Percentiles rank a stretch among this genome's conserved stretches.
Conservation (phyloP, 345 rosid species). For the Hibiscus trionum region DNA sequence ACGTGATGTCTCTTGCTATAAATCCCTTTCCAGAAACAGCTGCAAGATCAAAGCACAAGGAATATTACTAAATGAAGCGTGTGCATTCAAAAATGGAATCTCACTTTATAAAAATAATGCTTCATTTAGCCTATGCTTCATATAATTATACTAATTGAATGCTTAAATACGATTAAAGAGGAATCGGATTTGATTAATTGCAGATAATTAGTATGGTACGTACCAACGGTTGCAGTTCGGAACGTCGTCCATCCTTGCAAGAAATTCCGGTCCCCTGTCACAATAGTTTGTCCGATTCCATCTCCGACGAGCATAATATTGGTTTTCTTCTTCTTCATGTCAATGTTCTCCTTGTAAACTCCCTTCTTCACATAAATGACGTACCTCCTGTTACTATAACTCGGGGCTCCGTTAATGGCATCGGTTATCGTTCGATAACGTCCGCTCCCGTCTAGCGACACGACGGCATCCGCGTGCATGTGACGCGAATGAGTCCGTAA, state of each 20-base stretch:
- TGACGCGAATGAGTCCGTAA: constrained; percentile 17
- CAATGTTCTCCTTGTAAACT: constrained; percentile 68
- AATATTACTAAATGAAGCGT: constrained; percentile 4
- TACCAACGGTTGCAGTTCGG: constrained; percentile 90
- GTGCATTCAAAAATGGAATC: constrained; percentile 4
- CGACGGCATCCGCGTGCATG: constrained; percentile 41
- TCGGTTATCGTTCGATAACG: constrained; percentile 54
- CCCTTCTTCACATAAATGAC: constrained; percentile 67
- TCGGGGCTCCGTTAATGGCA: constrained; percentile 64
- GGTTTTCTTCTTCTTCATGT: constrained; percentile 61
- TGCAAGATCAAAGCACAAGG: constrained; percentile 13
- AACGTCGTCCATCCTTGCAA: constrained; percentile 93
- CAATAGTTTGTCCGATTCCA: constrained; percentile 59
- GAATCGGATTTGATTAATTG: neutral
- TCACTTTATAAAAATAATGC: neutral
- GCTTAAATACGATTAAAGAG: neutral
- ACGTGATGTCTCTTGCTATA: constrained; percentile 75
- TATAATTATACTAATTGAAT: neutral
- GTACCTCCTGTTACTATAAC: constrained; percentile 55
- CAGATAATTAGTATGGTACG: constrained; percentile 3
- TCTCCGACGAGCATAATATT: constrained; percentile 75
- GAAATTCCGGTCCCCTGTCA: constrained; percentile 67
- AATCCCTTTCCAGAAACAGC: constrained; percentile 92
- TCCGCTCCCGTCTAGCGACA: constrained; percentile 69
- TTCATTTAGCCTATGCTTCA: neutral